Evolutionary conservation across 257 asterid genomes (phyloP), one percentile per base, ranked within the genome.

Genomic region (Jasminum sambac): DNA sequence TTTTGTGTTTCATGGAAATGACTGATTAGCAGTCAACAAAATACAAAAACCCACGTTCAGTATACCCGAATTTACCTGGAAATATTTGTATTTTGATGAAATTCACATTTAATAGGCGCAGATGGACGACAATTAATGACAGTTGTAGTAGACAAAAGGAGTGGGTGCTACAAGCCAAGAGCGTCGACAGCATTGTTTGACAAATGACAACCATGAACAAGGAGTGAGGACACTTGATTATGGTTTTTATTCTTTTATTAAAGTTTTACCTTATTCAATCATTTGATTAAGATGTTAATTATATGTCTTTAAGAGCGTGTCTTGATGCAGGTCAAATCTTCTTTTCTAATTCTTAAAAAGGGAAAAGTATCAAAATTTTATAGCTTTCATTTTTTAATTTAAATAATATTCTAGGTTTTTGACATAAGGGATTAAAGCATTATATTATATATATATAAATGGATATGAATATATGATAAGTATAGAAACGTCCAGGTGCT

Each of bases 1-100:
- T 17, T 17, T 60, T 59, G 39, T 81, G 85, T 75, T 72, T 40
- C 63, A 40, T 57, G 24, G 37, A 11, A 68, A 59, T 39, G 46
- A 14, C 17, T 39, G n/a, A 68, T 40, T 55, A 43, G 23, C 40
- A 11, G 46, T 74, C 19, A 42, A 66, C 64, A 67, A 64, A 12
- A 34, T 55, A 67, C 5, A 36, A 34, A 34, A 72, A 62, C 39
- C 16, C 61, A 52, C 26, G 16, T 16, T 16, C 55, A 14, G 55
- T 4, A 4, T 46, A 46, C 23, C 9, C 57, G 9, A 46, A 16
- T 46, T 4, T 39, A 46, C 12, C 5, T 16, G 16, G 2, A 42
- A 0, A 46, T 9, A 2, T 46, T 46, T 44, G n/a, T 16, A 48
- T 48, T 50, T 17, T 2, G 25, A 50, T 50, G 26, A 50, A 17